Evolutionary conservation across 1,139 yeast genomes (phyloP).

Genomic region (Suzukiozyma palmioleophila): DNA sequence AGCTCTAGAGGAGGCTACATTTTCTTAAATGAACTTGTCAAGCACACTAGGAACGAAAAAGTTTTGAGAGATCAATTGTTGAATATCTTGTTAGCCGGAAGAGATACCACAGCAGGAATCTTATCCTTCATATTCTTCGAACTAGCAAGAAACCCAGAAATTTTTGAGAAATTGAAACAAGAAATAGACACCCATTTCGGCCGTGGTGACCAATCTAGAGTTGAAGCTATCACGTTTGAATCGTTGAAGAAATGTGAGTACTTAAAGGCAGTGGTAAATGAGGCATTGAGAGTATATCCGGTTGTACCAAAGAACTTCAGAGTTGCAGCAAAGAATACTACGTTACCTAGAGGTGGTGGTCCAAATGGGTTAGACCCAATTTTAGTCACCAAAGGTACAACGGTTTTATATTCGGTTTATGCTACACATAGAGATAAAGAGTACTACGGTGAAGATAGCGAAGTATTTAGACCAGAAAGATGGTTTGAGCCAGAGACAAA

Average conservation of each 20-base stretch:
- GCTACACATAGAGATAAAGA: slow-evolving; percentile 37
- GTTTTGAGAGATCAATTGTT: slow-evolving; percentile 50
- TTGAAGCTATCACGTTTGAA: slow-evolving; percentile 36
- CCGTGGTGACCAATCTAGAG: slow-evolving; percentile 18
- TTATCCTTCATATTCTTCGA: slow-evolving; percentile 47
- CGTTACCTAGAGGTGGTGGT: slow-evolving; percentile 55
- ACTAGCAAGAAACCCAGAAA: slow-evolving; percentile 39
- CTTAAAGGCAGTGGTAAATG: slow-evolving; percentile 46
- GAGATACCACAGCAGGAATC: slow-evolving; percentile 57
- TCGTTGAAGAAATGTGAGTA: slow-evolving; percentile 46
- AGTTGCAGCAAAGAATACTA: slow-evolving; percentile 39
- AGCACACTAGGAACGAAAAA: slow-evolving; percentile 45
- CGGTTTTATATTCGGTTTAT: slow-evolving; percentile 35
- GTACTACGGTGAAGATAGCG: slow-evolving; percentile 45
- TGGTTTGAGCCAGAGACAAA: slow-evolving; percentile 38
- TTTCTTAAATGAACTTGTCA: slow-evolving; percentile 47
- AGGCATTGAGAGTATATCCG: slow-evolving; percentile 48
- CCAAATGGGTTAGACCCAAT: slow-evolving; percentile 38
- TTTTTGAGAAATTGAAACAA: slow-evolving; percentile 35
- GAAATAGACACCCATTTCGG: slow-evolving; percentile 36
- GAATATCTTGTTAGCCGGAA: slow-evolving; percentile 50
- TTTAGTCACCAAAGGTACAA: slow-evolving; percentile 39
- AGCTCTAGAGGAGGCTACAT: slow-evolving; percentile 38
- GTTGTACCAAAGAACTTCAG: slow-evolving; percentile 50
- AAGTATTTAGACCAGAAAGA: slow-evolving; percentile 44